Conservation (phyloP, 352 stramenopile species). For the Globisporangium barbulae region DNA sequence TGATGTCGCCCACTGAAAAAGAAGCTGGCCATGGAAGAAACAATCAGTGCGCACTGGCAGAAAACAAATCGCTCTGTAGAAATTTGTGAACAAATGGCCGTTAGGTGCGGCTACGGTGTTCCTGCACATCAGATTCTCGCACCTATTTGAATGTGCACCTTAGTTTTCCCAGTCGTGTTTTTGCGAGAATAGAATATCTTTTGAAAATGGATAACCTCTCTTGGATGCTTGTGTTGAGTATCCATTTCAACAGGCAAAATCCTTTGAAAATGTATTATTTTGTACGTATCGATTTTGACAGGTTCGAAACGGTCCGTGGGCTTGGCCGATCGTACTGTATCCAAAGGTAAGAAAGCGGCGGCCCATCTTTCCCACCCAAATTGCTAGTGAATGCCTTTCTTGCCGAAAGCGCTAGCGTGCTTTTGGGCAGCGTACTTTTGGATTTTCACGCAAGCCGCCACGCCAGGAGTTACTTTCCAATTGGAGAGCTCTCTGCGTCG, state of each 20-base stretch:
- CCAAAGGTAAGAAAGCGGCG: neutral
- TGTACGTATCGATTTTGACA: neutral
- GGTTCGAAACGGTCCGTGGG: neutral
- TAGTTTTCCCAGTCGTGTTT: neutral
- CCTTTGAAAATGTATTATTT: no score
- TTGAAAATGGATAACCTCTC: neutral
- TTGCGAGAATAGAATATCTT: neutral
- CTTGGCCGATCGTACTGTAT: neutral
- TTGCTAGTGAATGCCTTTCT: conserved; percentile 2
- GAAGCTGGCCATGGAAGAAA: neutral
- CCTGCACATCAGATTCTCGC: conserved; percentile 1
- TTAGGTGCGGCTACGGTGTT: neutral
- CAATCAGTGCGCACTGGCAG: neutral
- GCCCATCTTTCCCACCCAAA: conserved; percentile 14
- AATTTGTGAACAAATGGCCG: neutral
- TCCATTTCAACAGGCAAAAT: neutral
- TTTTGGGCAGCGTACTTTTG: conserved; percentile 13
- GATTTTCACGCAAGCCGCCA: conserved; percentile 15
- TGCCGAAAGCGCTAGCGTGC: neutral
- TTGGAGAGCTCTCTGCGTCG: neutral
- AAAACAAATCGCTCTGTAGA: neutral
- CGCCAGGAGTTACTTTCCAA: conserved; percentile 5
- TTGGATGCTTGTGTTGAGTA: neutral
- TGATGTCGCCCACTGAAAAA: no score
- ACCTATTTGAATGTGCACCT: neutral